Conservation (phyloP, 371 early-diverging fungal species). For the Apophysomyces trapeziformis region DNA sequence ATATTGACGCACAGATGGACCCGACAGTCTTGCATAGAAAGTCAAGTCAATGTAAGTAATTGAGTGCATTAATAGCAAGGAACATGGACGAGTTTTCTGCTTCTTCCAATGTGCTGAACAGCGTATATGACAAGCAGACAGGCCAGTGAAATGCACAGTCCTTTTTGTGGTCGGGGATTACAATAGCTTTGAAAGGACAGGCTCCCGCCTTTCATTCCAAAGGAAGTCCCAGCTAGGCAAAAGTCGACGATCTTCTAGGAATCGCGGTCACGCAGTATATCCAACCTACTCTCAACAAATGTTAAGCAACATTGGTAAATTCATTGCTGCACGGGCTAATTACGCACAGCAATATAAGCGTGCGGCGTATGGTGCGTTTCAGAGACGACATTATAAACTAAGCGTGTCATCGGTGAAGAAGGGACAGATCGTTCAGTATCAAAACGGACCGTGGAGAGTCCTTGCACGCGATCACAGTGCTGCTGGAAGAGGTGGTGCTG, state of each 20-base stretch:
- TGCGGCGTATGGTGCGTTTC: neutral
- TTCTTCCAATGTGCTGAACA: too few species aligned
- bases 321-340: neutral
- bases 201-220: neutral
- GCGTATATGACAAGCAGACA: too few species aligned
- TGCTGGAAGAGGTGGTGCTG: conserved; percentile 55
- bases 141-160: too few species aligned
- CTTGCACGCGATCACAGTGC: conserved; percentile 47
- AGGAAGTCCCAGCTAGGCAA: neutral
- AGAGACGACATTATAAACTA: conserved; percentile 37
- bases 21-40: too few species aligned
- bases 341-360: neutral
- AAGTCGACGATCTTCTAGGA: too few species aligned
- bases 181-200: neutral
- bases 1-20: too few species aligned
- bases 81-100: too few species aligned
- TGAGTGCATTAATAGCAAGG: too few species aligned
- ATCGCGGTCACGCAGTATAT: too few species aligned
- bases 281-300: neutral
- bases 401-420: conserved; percentile 50
- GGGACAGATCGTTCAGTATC: conserved; percentile 53
- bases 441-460: conserved; percentile 51
- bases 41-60: too few species aligned
- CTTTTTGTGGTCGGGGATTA: too few species aligned
- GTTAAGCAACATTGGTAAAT: neutral